Evolutionary conservation across 352 stramenopile genomes (phyloP).

Genomic region (Phytophthora brassicae): DNA sequence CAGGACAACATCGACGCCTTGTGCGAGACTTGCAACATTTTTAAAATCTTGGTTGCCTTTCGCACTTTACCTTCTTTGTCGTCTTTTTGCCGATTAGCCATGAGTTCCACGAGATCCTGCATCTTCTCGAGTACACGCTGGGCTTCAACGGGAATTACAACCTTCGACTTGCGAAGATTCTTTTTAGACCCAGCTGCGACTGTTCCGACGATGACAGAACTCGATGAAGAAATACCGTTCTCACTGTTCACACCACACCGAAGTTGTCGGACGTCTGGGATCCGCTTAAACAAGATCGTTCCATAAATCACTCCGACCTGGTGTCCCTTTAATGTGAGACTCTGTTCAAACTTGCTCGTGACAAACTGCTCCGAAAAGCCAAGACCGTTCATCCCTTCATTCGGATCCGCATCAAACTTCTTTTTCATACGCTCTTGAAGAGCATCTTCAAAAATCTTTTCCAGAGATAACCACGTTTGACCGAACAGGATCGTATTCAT

Average conservation of each 20-base stretch:
- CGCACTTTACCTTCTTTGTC: slow-evolving; percentile 90
- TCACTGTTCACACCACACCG: slow-evolving; percentile 88
- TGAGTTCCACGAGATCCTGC: slow-evolving; percentile 86
- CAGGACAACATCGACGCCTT: slow-evolving; percentile 90
- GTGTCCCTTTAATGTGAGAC: slow-evolving; percentile 84
- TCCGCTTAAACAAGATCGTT: slow-evolving; percentile 89
- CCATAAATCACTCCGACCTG: slow-evolving; percentile 87
- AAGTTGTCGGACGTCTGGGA: slow-evolving; percentile 85
- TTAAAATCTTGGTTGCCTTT: slow-evolving; percentile 89
- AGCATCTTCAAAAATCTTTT: slow-evolving; percentile 90
- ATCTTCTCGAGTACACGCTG: slow-evolving; percentile 89
- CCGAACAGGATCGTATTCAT: slow-evolving; percentile 87
- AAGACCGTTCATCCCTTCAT: slow-evolving; percentile 44
- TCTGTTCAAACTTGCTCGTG: slow-evolving; percentile 87
- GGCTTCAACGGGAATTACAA: slow-evolving; percentile 83
- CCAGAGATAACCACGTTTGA: slow-evolving; percentile 86
- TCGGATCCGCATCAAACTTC: slow-evolving; percentile 55
- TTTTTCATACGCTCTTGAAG: slow-evolving; percentile 87
- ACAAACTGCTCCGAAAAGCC: slow-evolving; percentile 76
- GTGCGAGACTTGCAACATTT: slow-evolving; percentile 89
- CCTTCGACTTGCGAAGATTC: slow-evolving; percentile 64
- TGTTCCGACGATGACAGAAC: slow-evolving; percentile 82
- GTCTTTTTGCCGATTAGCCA: slow-evolving; percentile 87
- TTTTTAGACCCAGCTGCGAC: slow-evolving; percentile 60
- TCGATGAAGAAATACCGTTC: slow-evolving; percentile 86